Evolutionary conservation across 495 filamentous ascomycete genomes (phyloP), one percentile per base, ranked within the genome.

Genomic region (Collariella sp.): DNA sequence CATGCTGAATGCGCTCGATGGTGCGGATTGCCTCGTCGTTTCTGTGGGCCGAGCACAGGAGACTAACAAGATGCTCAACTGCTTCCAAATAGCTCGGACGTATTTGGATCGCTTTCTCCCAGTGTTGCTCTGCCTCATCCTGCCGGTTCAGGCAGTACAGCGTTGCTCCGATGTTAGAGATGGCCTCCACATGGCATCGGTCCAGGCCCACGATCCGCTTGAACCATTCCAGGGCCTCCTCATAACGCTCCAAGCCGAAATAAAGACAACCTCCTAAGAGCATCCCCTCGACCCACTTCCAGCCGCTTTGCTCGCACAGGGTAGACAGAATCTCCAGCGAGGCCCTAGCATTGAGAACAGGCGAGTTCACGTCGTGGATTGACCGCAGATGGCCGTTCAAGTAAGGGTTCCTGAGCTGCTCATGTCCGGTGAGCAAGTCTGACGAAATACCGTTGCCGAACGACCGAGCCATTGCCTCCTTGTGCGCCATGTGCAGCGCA

Each of bases 261-360:
- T 94, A 86, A 46, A 98, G 75, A 65, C 93, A 98, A 5, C 93
- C 93, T 33, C 85, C 91, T 15, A 98, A 79, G 20, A 96, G 73
- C 79, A 98, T 95, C 15, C 94, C 93, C 67, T 97, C 91, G 51
- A 91, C 82, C 93, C 93, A 98, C 59, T 84, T 81, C 89, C 91
- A 95, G 15, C 79, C 79, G 64, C 89, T 91, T 62, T 95, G 87
- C 60, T 83, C 83, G 67, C 91, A 95, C 23, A 96, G 72, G 58
- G 82, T 82, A 26, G 83, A 86, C 11, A 98, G 72, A 67, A 90
- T 84, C 29, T 93, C 86, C 36, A 96, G 69, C 33, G 89, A 86
- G 15, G 80, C 76, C 47, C 75, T 79, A 2, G 91, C 89, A 34
- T 61, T 65, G n/a, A 66, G 55, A 62, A 76, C 57, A 46, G 73